Conservation (phyloP, 306 rosid genomes). For the Sechiopsis laciniata region DNA sequence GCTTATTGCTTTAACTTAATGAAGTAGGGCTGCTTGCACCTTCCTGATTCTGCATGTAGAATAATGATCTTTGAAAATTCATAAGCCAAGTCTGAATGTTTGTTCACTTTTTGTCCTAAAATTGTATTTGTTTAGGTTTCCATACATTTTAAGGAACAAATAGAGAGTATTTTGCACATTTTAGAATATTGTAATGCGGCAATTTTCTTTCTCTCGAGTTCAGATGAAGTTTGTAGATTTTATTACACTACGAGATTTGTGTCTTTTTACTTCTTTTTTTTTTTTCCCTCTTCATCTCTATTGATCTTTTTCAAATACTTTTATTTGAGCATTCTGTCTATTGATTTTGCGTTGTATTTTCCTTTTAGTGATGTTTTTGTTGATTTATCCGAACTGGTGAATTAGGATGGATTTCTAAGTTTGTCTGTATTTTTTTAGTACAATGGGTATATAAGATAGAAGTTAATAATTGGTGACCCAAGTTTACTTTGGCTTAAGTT, state of each 20-base stretch:
- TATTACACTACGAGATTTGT: background rate
- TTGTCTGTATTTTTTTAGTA: too few relatives aligned
- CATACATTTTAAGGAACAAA: constrained; percentile 1
- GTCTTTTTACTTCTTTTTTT: background rate
- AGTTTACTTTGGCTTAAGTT: too few relatives aligned
- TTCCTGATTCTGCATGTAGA: constrained; percentile 7
- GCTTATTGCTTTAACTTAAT: background rate
- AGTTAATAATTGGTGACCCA: too few relatives aligned
- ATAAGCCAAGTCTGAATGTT: constrained; percentile 7
- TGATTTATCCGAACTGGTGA: too few relatives aligned
- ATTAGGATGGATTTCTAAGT: too few relatives aligned
- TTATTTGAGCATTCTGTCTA: background rate
- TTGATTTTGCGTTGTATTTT: background rate
- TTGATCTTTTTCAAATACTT: background rate
- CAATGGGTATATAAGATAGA: too few relatives aligned
- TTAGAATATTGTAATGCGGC: constrained; percentile 19
- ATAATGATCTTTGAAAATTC: background rate
- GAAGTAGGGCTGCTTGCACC: constrained; percentile 6
- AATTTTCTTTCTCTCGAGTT: background rate
- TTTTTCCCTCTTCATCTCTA: background rate
- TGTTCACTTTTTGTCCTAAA: background rate
- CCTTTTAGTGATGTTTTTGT: background rate
- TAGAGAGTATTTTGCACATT: constrained; percentile 3
- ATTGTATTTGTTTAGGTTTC: constrained; percentile 1
- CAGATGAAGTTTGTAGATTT: background rate